Percentiles rank a stretch among this genome's conserved stretches.
Evolutionary conservation across 768 basidiomycete genomes (phyloP).

Genomic region (Fomitopsis serialis): DNA sequence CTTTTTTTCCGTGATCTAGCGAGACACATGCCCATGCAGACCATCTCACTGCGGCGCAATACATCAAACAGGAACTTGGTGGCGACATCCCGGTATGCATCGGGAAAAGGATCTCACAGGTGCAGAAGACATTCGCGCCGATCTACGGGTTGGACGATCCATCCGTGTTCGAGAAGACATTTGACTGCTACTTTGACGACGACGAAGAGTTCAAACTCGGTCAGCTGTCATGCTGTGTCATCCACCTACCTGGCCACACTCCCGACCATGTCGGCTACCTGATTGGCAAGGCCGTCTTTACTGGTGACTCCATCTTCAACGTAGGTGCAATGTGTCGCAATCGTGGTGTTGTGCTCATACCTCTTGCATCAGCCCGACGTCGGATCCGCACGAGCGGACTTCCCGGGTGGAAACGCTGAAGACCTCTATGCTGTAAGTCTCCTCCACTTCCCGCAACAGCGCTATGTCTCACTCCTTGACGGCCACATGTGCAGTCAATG

Average conservation of each 20-base stretch:
- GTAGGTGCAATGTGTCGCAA: conserved; percentile 12
- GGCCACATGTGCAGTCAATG: conserved; percentile 26
- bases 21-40: conserved; percentile 37
- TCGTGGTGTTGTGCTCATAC: neutral
- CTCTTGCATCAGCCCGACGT: conserved; percentile 26
- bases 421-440: conserved; percentile 26
- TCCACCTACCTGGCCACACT: conserved; percentile 34
- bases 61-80: conserved; percentile 25
- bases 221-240: conserved; percentile 23
- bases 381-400: conserved; percentile 34
- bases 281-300: conserved; percentile 31
- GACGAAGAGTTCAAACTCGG: conserved; percentile 30
- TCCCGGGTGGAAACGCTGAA: conserved; percentile 32
- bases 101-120: conserved; percentile 28
- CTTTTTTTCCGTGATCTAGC: conserved; percentile 8
- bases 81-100: conserved; percentile 29
- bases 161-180: conserved; percentile 19
- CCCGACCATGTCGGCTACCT: conserved; percentile 33
- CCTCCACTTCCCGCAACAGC: neutral
- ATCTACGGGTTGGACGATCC: conserved; percentile 26
- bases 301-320: conserved; percentile 36
- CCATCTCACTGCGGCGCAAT: conserved; percentile 33
- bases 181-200: conserved; percentile 31
- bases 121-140: conserved; percentile 30
- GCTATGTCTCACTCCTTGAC: neutral